phyloP scores from a whole-genome alignment of 305 asterid genomes.

The Solanum hybrid region DNA sequence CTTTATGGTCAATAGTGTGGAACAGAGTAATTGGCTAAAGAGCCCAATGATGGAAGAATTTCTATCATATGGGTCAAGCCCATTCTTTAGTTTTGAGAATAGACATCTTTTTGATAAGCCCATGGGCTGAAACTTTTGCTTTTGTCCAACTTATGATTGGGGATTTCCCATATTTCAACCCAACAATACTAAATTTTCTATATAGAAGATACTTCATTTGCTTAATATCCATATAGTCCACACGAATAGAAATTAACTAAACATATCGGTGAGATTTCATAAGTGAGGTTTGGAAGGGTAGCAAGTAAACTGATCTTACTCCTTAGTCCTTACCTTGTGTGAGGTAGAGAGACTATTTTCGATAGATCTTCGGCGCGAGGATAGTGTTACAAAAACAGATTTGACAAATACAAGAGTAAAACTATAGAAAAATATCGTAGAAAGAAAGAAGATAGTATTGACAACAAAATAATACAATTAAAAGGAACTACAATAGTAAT shows the following conservation, averaged over 20 bases:
- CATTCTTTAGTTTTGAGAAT: background rate
- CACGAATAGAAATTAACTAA: background rate
- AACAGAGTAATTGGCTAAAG: background rate
- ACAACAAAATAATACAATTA: no score
- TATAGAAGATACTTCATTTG: background rate
- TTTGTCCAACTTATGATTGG: background rate
- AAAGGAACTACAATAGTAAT: background rate
- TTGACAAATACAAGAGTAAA: background rate
- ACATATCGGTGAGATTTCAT: background rate
- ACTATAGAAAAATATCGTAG: background rate
- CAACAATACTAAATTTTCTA: background rate
- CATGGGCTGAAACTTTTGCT: background rate
- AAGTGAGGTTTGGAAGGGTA: background rate
- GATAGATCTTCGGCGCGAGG: no score
- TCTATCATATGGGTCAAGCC: background rate
- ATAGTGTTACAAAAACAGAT: background rate
- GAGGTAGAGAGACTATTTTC: background rate
- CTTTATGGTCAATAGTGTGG: background rate
- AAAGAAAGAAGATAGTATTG: background rate
- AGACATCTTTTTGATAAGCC: background rate
- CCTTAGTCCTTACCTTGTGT: background rate
- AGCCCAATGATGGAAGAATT: background rate
- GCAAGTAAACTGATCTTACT: background rate
- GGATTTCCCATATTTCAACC: background rate
- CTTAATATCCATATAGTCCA: background rate